A percentile compares a stretch with the other conserved stretches of the same genome.
phyloP scores from a whole-genome alignment of 495 filamentous ascomycete genomes.

The Clavariopsis aquatica region DNA sequence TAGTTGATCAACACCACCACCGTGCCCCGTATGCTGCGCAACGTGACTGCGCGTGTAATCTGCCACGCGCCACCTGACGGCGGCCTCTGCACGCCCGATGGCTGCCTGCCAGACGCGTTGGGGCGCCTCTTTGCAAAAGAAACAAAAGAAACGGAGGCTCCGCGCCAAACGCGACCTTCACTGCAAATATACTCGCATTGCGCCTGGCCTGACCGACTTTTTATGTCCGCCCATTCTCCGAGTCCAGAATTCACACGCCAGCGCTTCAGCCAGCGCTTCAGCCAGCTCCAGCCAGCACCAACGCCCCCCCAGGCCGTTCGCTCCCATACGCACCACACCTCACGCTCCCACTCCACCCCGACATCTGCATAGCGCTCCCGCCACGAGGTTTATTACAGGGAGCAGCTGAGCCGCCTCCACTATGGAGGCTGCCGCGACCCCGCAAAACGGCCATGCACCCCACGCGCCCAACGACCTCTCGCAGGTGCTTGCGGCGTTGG shows the following conservation, averaged over 20 bases:
- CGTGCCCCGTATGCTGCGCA: not conserved
- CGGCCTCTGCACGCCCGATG: slow-evolving; percentile 4
- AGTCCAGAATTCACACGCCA: not conserved
- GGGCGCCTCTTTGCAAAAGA: not conserved
- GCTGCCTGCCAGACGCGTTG: slow-evolving; percentile 9
- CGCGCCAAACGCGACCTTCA: not conserved
- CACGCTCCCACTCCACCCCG: not conserved
- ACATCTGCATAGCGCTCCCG: not conserved
- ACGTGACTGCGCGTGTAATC: not conserved
- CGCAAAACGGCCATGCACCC: slow-evolving; percentile 6
- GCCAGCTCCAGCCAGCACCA: not conserved
- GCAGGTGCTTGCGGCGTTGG: slow-evolving; percentile 76
- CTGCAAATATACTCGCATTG: not conserved
- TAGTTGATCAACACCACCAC: too few species aligned
- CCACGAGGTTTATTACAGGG: not conserved
- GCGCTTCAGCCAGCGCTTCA: not conserved
- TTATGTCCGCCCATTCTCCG: not conserved
- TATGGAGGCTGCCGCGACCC: slow-evolving; percentile 23
- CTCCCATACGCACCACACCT: not conserved
- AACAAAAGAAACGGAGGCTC: not conserved
- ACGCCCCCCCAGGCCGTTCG: too few species aligned
- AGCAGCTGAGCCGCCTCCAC: slow-evolving; percentile 26
- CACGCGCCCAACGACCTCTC: slow-evolving; percentile 41
- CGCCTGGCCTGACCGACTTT: not conserved
- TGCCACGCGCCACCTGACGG: not conserved